Conservation (phyloP, 805 yeast genomes). For the Wickerhamomyces alni region DNA sequence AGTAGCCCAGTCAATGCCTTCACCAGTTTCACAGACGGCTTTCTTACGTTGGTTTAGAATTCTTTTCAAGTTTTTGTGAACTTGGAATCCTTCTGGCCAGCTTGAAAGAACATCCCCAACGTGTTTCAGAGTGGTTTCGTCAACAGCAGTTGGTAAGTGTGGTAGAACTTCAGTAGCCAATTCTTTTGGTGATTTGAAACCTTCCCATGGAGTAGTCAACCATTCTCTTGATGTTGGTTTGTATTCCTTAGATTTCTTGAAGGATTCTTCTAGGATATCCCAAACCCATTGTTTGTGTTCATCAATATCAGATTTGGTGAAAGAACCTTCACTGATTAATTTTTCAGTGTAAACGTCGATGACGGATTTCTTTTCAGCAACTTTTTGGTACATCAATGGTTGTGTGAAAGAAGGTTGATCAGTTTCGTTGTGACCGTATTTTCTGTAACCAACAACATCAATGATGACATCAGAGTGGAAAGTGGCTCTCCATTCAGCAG, state of each 20-base stretch:
- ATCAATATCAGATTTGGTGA: slow-evolving; percentile 82
- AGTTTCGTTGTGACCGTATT: slow-evolving; percentile 98
- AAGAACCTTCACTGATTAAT: slow-evolving; percentile 80
- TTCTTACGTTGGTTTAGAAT: slow-evolving; percentile 84
- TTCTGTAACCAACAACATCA: slow-evolving; percentile 97
- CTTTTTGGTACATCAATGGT: slow-evolving; percentile 92
- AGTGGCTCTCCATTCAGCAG: slow-evolving; percentile 97
- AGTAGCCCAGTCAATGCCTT: slow-evolving; percentile 98
- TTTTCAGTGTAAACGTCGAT: slow-evolving; percentile 79
- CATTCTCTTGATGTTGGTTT: slow-evolving; percentile 91
- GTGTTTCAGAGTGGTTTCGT: slow-evolving; percentile 60
- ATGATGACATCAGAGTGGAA: slow-evolving; percentile 95
- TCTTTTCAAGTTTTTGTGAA: slow-evolving; percentile 95
- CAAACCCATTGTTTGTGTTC: slow-evolving; percentile 99
- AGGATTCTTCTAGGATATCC: slow-evolving; percentile 87
- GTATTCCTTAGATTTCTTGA: slow-evolving; percentile 82
- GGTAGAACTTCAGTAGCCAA: slow-evolving; percentile 93
- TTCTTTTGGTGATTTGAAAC: slow-evolving; percentile 95
- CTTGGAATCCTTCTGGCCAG: slow-evolving; percentile 82
- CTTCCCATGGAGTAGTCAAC: slow-evolving; percentile 99
- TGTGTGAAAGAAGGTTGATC: slow-evolving; percentile 99
- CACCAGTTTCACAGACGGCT: slow-evolving; percentile 79
- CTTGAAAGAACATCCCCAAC: slow-evolving; percentile 76
- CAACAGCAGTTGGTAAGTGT: slow-evolving; percentile 91
- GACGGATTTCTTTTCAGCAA: slow-evolving; percentile 84